A percentile compares a stretch with the other conserved stretches of the same genome.
Evolutionary conservation across 2,329 filamentous ascomycete species (phyloP).

Genomic region (Camptophora hylomeconis): DNA sequence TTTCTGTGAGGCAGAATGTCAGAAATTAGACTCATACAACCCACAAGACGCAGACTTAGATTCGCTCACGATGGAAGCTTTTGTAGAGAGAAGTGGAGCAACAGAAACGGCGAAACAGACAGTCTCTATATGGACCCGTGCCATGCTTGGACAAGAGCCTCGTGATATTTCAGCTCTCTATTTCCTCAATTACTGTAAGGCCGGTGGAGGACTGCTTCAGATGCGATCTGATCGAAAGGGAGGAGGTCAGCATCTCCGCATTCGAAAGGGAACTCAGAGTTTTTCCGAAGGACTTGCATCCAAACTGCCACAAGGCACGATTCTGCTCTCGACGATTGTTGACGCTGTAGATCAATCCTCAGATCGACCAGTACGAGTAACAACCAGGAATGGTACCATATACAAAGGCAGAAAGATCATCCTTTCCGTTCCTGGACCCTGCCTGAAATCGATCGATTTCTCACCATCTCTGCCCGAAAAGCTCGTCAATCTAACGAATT

Average conservation of each 20-base stretch:
- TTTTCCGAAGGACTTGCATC: conserved; percentile 27
- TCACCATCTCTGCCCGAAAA: conserved; percentile 1
- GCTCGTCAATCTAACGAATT: neutral
- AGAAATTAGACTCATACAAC: conserved; percentile 19
- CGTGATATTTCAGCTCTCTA: conserved; percentile 38
- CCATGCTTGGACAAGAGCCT: conserved; percentile 39
- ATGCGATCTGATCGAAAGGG: conserved; percentile 41
- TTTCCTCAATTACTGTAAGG: conserved; percentile 44
- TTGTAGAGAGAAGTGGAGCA: conserved; percentile 22
- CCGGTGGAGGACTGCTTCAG: conserved; percentile 37
- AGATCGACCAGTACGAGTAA: too few species aligned
- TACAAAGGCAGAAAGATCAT: conserved; percentile 34
- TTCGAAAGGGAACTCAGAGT: conserved; percentile 34
- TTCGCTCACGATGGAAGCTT: conserved; percentile 27
- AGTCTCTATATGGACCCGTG: conserved; percentile 34
- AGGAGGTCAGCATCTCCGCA: conserved; percentile 41
- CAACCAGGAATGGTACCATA: conserved; percentile 1
- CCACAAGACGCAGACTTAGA: conserved; percentile 21
- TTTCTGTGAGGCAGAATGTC: conserved; percentile 25
- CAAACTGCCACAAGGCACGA: conserved; percentile 19
- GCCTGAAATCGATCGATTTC: conserved; percentile 22
- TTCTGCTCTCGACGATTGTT: conserved; percentile 13
- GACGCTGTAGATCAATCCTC: conserved; percentile 5
- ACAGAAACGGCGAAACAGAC: conserved; percentile 22
- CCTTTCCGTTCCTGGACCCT: conserved; percentile 34